Evolutionary conservation across 768 basidiomycete genomes (phyloP).

Genomic region (Mrakia hoshinonis): DNA sequence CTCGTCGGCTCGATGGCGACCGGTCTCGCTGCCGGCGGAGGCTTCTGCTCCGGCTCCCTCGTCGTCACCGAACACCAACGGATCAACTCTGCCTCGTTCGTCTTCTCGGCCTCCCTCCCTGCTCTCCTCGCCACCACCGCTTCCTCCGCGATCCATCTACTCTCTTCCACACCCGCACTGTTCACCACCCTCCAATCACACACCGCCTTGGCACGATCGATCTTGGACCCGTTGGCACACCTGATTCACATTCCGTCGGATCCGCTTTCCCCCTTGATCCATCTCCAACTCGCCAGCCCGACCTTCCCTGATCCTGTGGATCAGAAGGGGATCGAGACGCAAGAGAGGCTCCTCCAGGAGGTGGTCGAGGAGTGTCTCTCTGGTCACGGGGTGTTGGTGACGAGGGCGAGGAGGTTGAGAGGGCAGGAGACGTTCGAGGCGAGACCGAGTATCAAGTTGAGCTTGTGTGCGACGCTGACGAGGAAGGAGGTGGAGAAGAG

Average conservation of each 20-base stretch:
- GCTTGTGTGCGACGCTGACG: conserved; percentile 64
- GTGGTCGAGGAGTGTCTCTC: conserved; percentile 77
- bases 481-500: conserved; percentile 92
- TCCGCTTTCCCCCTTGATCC: conserved; percentile 76
- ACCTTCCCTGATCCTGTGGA: conserved; percentile 46
- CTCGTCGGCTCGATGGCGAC: conserved; percentile 83
- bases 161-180: conserved; percentile 65
- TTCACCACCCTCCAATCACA: conserved; percentile 73
- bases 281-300: conserved; percentile 53
- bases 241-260: conserved; percentile 77
- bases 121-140: conserved; percentile 78
- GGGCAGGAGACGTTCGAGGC: conserved; percentile 77
- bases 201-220: conserved; percentile 60
- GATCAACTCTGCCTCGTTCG: conserved; percentile 89
- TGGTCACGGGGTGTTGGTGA: conserved; percentile 70
- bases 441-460: conserved; percentile 76
- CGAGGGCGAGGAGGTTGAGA: conserved; percentile 68
- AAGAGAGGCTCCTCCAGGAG: conserved; percentile 78
- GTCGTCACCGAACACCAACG: conserved; percentile 87
- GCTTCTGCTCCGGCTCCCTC: conserved; percentile 85
- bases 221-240: conserved; percentile 63
- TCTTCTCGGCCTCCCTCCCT: conserved; percentile 93
- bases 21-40: conserved; percentile 72
- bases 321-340: conserved; percentile 48
- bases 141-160: conserved; percentile 72